Percentiles rank a stretch among this genome's conserved stretches.
Evolutionary conservation across 345 rosid genomes (phyloP).

Genomic region (Adansonia digitata): DNA sequence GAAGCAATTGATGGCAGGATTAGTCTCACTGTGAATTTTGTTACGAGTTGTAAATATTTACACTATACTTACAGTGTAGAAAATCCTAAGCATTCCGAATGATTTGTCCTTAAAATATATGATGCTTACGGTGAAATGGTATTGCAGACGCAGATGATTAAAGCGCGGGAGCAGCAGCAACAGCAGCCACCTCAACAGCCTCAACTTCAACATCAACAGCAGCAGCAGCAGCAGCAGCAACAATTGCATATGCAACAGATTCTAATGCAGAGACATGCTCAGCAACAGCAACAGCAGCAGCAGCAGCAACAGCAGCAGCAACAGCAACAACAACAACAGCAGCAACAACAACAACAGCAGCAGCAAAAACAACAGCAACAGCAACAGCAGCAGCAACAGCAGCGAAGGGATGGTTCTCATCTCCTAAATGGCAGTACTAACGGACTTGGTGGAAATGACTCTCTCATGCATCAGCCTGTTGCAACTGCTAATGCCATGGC

Average conservation of each 20-base stretch:
- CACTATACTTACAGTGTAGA: background rate
- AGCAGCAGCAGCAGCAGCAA: slow-evolving; percentile 34
- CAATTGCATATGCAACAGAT: slow-evolving; percentile 42
- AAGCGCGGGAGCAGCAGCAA: slow-evolving; percentile 62
- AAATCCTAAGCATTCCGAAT: background rate
- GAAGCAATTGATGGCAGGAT: background rate
- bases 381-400: slow-evolving; percentile 52
- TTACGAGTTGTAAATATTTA: background rate
- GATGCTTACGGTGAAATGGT: slow-evolving; percentile 9
- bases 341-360: slow-evolving; percentile 47
- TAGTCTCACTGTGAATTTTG: background rate
- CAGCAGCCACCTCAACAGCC: slow-evolving; percentile 42
- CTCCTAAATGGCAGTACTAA: slow-evolving; percentile 70
- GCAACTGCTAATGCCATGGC: slow-evolving; percentile 82
- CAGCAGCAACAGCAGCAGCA: slow-evolving; percentile 49
- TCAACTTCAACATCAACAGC: slow-evolving; percentile 32
- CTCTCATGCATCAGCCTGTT: slow-evolving; percentile 70
- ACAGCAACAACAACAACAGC: slow-evolving; percentile 37
- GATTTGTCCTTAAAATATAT: background rate
- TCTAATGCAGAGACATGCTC: slow-evolving; percentile 30
- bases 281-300: slow-evolving; percentile 41
- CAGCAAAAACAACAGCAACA: slow-evolving; percentile 40
- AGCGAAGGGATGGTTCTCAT: slow-evolving; percentile 77
- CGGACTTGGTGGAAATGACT: slow-evolving; percentile 76
- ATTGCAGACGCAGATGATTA: slow-evolving; percentile 61